phyloP scores from a whole-genome alignment of 306 rosid genomes.

The Trichosanthes truncata region DNA sequence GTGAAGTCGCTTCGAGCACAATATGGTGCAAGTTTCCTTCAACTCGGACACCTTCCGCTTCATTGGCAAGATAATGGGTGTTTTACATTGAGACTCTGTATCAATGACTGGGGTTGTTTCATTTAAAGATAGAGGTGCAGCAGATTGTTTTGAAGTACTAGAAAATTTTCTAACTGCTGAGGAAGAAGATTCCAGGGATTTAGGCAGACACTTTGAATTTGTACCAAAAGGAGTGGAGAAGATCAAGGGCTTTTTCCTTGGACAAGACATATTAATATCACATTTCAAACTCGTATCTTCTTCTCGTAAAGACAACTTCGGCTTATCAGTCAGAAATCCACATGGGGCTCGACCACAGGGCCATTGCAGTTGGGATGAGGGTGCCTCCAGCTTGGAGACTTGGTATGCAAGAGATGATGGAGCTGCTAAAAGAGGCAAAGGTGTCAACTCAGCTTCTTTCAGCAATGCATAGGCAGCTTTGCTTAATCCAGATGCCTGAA shows the following conservation, averaged over 20 bases:
- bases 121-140: constrained; percentile 26
- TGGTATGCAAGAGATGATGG: constrained; percentile 66
- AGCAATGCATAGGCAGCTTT: constrained; percentile 59
- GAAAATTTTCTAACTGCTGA: constrained; percentile 30
- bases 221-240: constrained; percentile 66
- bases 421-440: constrained; percentile 67
- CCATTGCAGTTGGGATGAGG: constrained; percentile 63
- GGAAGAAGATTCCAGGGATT: constrained; percentile 33
- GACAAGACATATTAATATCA: constrained; percentile 24
- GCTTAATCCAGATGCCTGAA: constrained; percentile 83
- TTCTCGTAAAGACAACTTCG: constrained; percentile 36
- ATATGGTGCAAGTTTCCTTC: constrained; percentile 46
- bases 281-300: constrained; percentile 48
- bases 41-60: constrained; percentile 66
- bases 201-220: constrained; percentile 41
- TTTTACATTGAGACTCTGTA: constrained; percentile 58
- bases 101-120: constrained; percentile 38
- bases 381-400: constrained; percentile 55
- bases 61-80: constrained; percentile 54
- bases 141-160: constrained; percentile 38
- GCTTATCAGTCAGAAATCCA: constrained; percentile 64
- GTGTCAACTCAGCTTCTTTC: constrained; percentile 90
- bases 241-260: constrained; percentile 58
- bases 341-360: constrained; percentile 66
- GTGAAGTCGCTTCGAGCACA: constrained; percentile 61